Evolutionary conservation across 768 basidiomycete genomes (phyloP).

Genomic region (Macrolepiota albuminosa): DNA sequence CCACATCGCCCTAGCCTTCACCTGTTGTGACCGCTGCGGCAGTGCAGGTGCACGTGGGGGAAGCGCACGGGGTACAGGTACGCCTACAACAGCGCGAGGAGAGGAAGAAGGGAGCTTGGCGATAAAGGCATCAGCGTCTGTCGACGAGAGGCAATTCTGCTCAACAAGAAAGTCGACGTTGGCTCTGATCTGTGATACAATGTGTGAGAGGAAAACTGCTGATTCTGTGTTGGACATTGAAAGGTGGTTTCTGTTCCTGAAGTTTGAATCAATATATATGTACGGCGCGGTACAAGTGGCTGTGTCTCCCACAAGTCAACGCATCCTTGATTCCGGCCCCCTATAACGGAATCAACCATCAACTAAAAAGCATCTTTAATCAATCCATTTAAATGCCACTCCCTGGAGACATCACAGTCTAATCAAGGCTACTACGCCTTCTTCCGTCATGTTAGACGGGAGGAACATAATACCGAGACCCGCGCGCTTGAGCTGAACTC

Average conservation of each 20-base stretch:
- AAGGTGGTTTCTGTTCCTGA: not conserved
- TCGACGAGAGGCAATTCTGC: conserved; percentile 46
- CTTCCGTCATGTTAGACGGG: too few species aligned
- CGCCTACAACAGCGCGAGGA: not conserved
- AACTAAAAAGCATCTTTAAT: too few species aligned
- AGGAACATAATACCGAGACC: too few species aligned
- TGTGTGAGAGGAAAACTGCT: conserved; percentile 54
- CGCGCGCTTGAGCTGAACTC: too few species aligned
- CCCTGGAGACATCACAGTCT: too few species aligned
- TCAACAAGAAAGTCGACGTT: conserved; percentile 55
- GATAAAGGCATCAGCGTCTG: conserved; percentile 46
- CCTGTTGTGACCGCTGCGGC: conserved; percentile 17
- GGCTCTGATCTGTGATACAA: conserved; percentile 51
- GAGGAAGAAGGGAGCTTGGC: conserved; percentile 36
- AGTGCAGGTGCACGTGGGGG: conserved; percentile 1
- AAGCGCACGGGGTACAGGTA: not conserved
- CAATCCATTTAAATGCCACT: too few species aligned
- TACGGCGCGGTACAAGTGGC: not conserved
- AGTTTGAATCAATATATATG: not conserved
- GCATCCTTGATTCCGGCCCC: too few species aligned
- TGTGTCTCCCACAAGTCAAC: not conserved
- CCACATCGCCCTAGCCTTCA: conserved; percentile 57
- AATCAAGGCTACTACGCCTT: too few species aligned
- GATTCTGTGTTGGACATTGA: conserved; percentile 13
- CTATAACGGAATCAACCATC: too few species aligned